These are phyloP conservation scores for Nicotiana attenuata DNA, from an alignment of 257 asterid species.

Conservation along the genomic window DNA sequence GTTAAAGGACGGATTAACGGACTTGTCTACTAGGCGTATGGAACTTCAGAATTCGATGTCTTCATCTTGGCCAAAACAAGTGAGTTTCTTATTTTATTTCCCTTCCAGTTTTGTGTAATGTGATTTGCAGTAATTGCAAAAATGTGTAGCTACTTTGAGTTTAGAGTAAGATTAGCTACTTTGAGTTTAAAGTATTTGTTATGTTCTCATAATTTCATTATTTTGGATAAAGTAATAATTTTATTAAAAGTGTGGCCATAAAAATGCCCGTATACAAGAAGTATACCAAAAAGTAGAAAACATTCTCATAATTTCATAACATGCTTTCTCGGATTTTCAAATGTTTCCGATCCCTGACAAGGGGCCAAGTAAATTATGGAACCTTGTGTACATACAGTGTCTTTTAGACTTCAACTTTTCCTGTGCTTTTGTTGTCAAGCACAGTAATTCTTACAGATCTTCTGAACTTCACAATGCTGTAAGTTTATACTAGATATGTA, in stretches of 20 bases:
- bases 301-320: neutral
- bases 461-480: conserved; percentile 3
- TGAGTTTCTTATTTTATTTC: conserved; percentile 29
- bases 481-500: neutral
- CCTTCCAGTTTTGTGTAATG: neutral
- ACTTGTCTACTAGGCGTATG: conserved; percentile 62
- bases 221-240: too few species aligned
- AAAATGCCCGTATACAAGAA: too few species aligned
- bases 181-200: neutral
- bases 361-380: neutral
- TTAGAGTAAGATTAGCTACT: neutral
- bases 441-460: neutral
- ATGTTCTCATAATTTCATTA: neutral
- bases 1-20: conserved; percentile 78
- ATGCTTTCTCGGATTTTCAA: neutral
- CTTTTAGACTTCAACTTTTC: neutral
- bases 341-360: neutral
- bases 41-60: conserved; percentile 92
- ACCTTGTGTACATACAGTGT: neutral
- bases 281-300: too few species aligned
- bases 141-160: neutral
- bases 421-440: neutral
- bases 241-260: too few species aligned
- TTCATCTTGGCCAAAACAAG: conserved; percentile 97
- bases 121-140: neutral